Evolutionary conservation across 305 asterid species (phyloP).

Genomic region (Solanum hybrid): DNA sequence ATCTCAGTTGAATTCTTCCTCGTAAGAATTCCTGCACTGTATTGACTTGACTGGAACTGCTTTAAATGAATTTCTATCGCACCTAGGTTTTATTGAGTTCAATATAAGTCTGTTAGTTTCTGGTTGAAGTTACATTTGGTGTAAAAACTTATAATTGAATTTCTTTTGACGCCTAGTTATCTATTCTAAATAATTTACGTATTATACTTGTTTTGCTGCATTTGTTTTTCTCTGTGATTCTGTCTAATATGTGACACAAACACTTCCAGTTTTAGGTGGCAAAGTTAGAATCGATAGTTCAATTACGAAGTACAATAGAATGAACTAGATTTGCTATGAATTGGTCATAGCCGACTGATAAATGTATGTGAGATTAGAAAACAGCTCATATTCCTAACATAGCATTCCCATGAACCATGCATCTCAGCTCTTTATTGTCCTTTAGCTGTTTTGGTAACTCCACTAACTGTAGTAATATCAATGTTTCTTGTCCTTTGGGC

Average conservation of each 20-base stretch:
- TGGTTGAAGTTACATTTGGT: neutral
- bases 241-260: neutral
- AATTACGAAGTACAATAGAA: neutral
- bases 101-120: neutral
- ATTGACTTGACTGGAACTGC: neutral
- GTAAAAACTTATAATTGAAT: neutral
- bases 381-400: neutral
- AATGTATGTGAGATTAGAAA: neutral
- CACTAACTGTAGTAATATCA: neutral
- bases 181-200: neutral
- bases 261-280: neutral
- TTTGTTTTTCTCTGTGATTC: neutral
- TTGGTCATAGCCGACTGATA: neutral
- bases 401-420: neutral
- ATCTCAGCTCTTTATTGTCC: neutral
- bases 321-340: neutral
- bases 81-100: neutral
- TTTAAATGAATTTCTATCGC: neutral
- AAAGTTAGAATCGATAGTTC: neutral
- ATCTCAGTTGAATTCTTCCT: constrained; percentile 38
- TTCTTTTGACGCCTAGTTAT: neutral
- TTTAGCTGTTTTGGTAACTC: neutral
- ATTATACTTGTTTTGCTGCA: neutral
- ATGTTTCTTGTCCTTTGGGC: neutral
- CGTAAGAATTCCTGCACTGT: constrained; percentile 39